These are phyloP conservation scores for Murraya paniculata DNA, from an alignment of 345 rosid genomes.

Conservation along the genomic window DNA sequence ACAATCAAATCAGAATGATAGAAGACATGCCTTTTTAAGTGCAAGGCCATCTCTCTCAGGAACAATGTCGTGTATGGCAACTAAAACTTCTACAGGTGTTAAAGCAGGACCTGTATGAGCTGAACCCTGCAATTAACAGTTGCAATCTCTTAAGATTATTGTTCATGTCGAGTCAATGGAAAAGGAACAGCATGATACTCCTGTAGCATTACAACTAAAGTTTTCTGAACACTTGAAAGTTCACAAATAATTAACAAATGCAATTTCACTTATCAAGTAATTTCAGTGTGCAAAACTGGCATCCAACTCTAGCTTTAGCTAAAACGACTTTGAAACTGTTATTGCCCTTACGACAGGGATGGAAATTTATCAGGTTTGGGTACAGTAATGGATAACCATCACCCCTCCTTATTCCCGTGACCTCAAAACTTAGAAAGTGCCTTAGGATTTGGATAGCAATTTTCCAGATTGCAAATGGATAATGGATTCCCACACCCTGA, in stretches of 20 bases:
- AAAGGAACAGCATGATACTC: background rate
- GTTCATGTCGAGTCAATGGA: background rate
- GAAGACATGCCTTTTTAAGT: conserved; percentile 66
- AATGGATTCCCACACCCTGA: too few species aligned
- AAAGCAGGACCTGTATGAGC: conserved; percentile 99
- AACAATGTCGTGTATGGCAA: conserved; percentile 83
- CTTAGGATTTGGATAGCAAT: too few species aligned
- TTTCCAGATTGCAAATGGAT: too few species aligned
- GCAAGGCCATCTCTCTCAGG: conserved; percentile 89
- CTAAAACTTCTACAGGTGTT: conserved; percentile 95
- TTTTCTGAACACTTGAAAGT: background rate
- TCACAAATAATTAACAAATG: background rate
- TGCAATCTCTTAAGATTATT: conserved; percentile 1
- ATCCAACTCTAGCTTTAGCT: background rate
- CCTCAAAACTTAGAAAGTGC: too few species aligned
- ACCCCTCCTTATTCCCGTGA: too few species aligned
- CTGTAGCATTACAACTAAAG: background rate
- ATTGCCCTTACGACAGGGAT: background rate
- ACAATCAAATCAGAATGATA: conserved; percentile 15
- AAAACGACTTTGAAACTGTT: background rate
- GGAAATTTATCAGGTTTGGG: background rate
- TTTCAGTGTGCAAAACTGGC: background rate
- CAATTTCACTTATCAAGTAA: background rate
- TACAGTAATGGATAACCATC: too few species aligned
- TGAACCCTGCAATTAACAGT: conserved; percentile 70